Evolutionary conservation across 1,139 yeast genomes (phyloP), one percentile per base, ranked within the genome.

Genomic region (Taphrina communis): DNA sequence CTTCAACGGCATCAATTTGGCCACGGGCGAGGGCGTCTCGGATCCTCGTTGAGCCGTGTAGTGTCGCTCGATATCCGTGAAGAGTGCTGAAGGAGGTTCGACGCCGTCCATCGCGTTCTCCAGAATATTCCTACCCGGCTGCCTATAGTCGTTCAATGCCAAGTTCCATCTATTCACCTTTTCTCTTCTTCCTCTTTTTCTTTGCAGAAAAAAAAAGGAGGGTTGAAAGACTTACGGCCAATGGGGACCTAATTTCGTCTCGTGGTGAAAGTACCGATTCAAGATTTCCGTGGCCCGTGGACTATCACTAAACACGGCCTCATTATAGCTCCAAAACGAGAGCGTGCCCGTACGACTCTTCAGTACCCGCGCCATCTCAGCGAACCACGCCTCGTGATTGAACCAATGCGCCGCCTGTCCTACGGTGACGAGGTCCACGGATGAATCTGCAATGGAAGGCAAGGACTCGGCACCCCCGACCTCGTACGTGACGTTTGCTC

Each of bases 371-470:
- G 79, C 77, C 46, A 84, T 82, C 69, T 84, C 85, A 9, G 76
- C 73, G 75, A 86, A 85, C 77, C 88, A 89, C 42, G 73, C 72
- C 0, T 79, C 81, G 71, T 84, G 85, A 51, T 87, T 82, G 68
- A 90, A 84, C 96, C 96, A 90, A 76, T 90, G 97, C 14, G 85
- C 84, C 62, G 92, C 88, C 76, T 90, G 92, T 0, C 92, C 95
- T 8, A 87, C 87, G 0, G 90, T 83, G n/a, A 89, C 79, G 73
- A 89, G 73, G 75, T 88, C 93, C 11, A 85, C 82, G 0, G 84
- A 78, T 12, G 69, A 67, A 8, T 74, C 72, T n/a, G 65, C 69
- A 4, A 55, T 42, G 31, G 4, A 25, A 14, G 67, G 39, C 11
- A 55, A 11, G n/a, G 44, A 6, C 60, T 73, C 74, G 2, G 74